phyloP scores from a whole-genome alignment of 2,329 filamentous ascomycete species.

The Lasiodiplodia sp. region DNA sequence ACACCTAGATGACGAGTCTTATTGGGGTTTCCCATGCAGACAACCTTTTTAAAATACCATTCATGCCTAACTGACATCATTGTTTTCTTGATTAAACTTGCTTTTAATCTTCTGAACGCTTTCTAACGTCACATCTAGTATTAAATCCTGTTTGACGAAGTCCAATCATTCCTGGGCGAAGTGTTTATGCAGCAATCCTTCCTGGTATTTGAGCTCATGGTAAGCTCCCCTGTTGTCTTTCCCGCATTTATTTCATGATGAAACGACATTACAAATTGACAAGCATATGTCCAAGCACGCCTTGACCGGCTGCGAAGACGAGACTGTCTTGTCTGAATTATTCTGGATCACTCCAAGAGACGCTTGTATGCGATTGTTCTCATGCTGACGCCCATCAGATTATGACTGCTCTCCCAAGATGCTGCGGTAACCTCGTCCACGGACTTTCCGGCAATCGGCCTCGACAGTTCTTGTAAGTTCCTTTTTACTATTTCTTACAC shows the following conservation, averaged over 20 bases:
- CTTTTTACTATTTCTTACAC: not conserved
- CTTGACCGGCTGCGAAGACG: conserved; percentile 53
- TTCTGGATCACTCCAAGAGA: not conserved
- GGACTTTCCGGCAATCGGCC: too few relatives aligned
- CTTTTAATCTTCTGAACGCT: not conserved
- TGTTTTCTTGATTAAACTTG: not conserved
- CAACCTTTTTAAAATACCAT: conserved; percentile 71
- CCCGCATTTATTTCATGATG: conserved; percentile 67
- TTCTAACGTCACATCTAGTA: conserved; percentile 5
- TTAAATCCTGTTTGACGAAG: not conserved
- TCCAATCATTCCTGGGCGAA: not conserved
- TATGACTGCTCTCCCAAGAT: conserved; percentile 14
- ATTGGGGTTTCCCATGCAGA: conserved; percentile 77
- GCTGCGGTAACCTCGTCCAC: not conserved
- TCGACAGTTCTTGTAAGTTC: conserved; percentile 8
- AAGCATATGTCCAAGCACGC: conserved; percentile 96
- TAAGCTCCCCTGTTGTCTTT: not conserved
- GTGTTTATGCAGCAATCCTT: not conserved
- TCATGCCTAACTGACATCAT: conserved; percentile 67
- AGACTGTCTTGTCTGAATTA: conserved; percentile 47
- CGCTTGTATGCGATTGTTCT: not conserved
- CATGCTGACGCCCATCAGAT: conserved; percentile 29
- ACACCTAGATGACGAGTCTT: conserved; percentile 79
- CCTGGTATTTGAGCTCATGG: not conserved
- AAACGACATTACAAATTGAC: conserved; percentile 81